phyloP scores from a whole-genome alignment of 305 asterid species.

The Fraxinus latifolia region DNA sequence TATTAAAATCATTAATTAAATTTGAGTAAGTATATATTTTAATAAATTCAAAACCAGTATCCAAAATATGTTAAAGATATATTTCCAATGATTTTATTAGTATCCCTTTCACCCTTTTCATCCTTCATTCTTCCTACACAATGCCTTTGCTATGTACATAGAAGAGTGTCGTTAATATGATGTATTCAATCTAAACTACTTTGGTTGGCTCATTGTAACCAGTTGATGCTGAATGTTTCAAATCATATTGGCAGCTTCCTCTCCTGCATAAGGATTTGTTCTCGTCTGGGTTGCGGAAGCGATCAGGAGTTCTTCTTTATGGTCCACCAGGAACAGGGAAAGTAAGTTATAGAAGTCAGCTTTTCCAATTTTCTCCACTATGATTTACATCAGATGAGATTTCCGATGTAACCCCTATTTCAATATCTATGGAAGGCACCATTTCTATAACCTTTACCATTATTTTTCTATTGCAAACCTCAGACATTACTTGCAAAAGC shows the following conservation, averaged over 20 bases:
- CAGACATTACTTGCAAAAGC: slow-evolving; percentile 98
- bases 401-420: background rate
- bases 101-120: background rate
- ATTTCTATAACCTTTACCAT: slow-evolving; percentile 9
- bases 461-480: slow-evolving; percentile 25
- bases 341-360: slow-evolving; percentile 42
- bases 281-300: slow-evolving; percentile 94
- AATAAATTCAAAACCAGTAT: background rate
- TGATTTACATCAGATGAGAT: background rate
- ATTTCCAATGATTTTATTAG: background rate
- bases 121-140: background rate
- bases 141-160: background rate
- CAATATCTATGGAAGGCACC: background rate
- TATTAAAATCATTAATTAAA: background rate
- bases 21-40: background rate
- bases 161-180: background rate
- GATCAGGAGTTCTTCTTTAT: slow-evolving; percentile 98
- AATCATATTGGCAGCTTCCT: slow-evolving; percentile 63
- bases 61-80: background rate
- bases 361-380: slow-evolving; percentile 11
- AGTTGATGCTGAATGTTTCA: slow-evolving; percentile 28
- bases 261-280: slow-evolving; percentile 92
- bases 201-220: slow-evolving; percentile 7
- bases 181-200: background rate
- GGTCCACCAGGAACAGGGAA: slow-evolving; percentile 99